Percentiles rank a stretch among this genome's conserved stretches.
Conservation (phyloP, 2,329 filamentous ascomycete species). For the Davidsoniella virescens region DNA sequence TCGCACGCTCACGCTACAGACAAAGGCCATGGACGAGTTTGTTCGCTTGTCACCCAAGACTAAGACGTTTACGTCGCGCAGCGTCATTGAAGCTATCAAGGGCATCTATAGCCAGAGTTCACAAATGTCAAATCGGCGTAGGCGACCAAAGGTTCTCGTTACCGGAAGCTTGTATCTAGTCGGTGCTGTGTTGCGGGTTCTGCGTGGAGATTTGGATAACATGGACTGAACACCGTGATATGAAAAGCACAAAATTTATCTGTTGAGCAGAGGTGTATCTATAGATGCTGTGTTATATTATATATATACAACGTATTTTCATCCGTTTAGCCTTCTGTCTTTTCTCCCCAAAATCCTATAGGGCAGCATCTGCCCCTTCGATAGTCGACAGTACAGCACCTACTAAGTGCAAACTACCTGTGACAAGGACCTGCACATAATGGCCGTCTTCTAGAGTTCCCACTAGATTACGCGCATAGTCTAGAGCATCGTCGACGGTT, state of each 20-base stretch:
- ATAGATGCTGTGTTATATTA: neutral
- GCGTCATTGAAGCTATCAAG: conserved; percentile 53
- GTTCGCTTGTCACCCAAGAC: conserved; percentile 31
- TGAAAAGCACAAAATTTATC: neutral
- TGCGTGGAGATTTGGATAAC: conserved; percentile 10
- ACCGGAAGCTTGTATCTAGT: conserved; percentile 79
- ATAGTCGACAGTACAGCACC: conserved; percentile 36
- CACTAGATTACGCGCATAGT: conserved; percentile 26
- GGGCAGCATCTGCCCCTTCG: conserved; percentile 26
- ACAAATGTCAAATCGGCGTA: conserved; percentile 16
- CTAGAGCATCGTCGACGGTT: conserved; percentile 39
- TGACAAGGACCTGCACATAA: conserved; percentile 34
- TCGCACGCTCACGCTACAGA: conserved; percentile 44
- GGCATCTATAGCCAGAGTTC: conserved; percentile 29
- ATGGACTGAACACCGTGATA: neutral
- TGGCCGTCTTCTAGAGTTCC: conserved; percentile 19
- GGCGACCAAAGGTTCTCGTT: conserved; percentile 46
- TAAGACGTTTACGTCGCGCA: conserved; percentile 39
- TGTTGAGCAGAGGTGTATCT: neutral
- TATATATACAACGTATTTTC: neutral
- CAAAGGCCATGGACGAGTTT: conserved; percentile 47
- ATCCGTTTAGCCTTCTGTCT: neutral
- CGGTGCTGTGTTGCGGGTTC: conserved; percentile 45
- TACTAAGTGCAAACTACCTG: conserved; percentile 47
- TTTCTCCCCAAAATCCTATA: neutral